phyloP scores from a whole-genome alignment of 805 yeast species.

The Ogataea nonfermentans region DNA sequence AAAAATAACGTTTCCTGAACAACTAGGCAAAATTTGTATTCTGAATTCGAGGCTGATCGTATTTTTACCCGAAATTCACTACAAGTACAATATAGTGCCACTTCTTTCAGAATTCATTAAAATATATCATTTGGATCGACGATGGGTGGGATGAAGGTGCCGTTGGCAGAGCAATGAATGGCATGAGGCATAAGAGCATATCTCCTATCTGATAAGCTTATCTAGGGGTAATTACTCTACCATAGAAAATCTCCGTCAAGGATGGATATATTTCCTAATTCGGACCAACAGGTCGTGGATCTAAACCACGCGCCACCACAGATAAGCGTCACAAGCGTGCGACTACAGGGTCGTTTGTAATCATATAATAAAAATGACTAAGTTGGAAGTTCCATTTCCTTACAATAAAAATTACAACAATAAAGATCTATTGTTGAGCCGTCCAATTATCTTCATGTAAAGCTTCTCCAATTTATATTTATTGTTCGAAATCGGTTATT shows the following conservation, averaged over 20 bases:
- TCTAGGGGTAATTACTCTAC: not conserved
- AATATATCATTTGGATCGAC: constrained; percentile 17
- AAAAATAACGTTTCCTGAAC: constrained; percentile 7
- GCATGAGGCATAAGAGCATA: not conserved
- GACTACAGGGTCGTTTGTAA: not conserved
- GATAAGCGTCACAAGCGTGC: constrained; percentile 4
- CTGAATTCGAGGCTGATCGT: constrained; percentile 11
- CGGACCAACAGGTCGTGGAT: constrained; percentile 7
- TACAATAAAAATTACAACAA: constrained; percentile 1
- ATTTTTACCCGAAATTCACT: constrained; percentile 2
- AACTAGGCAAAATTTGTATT: constrained; percentile 15
- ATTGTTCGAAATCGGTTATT: constrained; percentile 10
- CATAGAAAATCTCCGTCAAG: not conserved
- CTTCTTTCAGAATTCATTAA: constrained; percentile 20
- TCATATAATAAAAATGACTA: not conserved
- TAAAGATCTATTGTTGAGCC: not conserved
- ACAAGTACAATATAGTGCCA: constrained; percentile 13
- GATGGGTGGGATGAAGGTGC: constrained; percentile 1
- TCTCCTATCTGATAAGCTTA: constrained; percentile 3
- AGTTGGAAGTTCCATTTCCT: not conserved
- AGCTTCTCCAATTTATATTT: constrained; percentile 1
- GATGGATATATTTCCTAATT: constrained; percentile 2
- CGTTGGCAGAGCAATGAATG: not conserved
- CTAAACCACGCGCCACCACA: not conserved
- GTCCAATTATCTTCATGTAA: constrained; percentile 9